Conservation (phyloP, 1,284 basidiomycete genomes). For the Anthracocystis panici-leucophaei region DNA sequence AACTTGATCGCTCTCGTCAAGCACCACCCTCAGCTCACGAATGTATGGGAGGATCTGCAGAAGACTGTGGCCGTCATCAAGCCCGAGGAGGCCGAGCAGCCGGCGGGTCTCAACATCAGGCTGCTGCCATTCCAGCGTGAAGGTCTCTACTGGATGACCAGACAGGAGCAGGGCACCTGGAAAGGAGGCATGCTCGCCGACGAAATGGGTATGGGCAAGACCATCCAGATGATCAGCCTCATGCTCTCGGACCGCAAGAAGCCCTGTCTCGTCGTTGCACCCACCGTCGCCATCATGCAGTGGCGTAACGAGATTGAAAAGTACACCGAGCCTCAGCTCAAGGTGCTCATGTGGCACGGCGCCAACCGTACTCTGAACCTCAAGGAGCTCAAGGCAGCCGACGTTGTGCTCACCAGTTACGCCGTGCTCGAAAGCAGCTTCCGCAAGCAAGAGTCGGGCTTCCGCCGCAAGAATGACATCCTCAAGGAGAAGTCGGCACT, state of each 20-base stretch:
- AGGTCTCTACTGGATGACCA: conserved; percentile 93
- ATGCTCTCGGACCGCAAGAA: conserved; percentile 82
- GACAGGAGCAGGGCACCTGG: conserved; percentile 91
- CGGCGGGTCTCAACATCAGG: conserved; percentile 76
- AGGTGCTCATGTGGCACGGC: conserved; percentile 92
- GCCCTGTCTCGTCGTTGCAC: conserved; percentile 90
- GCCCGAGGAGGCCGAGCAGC: conserved; percentile 78
- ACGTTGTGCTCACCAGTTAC: conserved; percentile 76
- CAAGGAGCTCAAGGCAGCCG: conserved; percentile 82
- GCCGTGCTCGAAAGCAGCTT: conserved; percentile 91
- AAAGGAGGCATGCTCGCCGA: conserved; percentile 93
- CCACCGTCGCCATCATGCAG: conserved; percentile 96
- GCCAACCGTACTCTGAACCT: conserved; percentile 74
- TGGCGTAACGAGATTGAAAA: conserved; percentile 93
- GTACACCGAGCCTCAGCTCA: conserved; percentile 70
- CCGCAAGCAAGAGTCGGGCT: conserved; percentile 91
- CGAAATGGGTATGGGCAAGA: conserved; percentile 95
- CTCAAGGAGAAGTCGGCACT: conserved; percentile 89
- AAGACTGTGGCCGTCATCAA: conserved; percentile 69
- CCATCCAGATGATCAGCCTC: conserved; percentile 94
- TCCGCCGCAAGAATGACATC: conserved; percentile 85
- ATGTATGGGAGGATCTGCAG: conserved; percentile 90
- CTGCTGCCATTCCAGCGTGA: conserved; percentile 84
- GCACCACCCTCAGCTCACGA: conserved; percentile 77
- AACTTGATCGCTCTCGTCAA: conserved; percentile 25